Base-by-base conservation (phyloP, 139 green algal genomes). In the Haematococcus lacustris region DNA sequence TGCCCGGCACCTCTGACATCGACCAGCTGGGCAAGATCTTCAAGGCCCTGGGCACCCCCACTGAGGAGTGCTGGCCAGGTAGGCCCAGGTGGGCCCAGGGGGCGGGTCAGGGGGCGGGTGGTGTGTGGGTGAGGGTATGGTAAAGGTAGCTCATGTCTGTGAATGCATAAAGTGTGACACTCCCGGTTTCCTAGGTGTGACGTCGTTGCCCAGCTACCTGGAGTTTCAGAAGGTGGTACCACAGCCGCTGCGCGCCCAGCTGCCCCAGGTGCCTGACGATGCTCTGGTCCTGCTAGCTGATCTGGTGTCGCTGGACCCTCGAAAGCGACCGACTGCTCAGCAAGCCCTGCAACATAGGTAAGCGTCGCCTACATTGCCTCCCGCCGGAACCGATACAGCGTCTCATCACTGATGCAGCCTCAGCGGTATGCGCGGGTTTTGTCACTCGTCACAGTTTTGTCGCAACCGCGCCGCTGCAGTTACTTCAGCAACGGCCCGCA, bases 11-110 rank as follows among this genome's bases (percentile, higher is more conserved):
- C 39, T 85, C 63, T 5, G 92, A 96, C 76, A 86, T 96, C 33
- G 90, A 94, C 68, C 86, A 93, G 67, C 82, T 97, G 73, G 81
- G 82, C 32, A 90, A 90, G 69, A 86, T 97, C 9, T 97, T 95
- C 70, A 73, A 72, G 67, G 78, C 79, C 5, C 76, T 93, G 60
- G 91, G 90, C 28, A 96, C 88, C 3, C 91, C 91, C 0, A 89
- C 50, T 1, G 81, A 90, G 32, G 73, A 78, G 7, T 75, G 79
- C 26, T 96, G 90, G 91, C 88, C 81, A 23, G 91, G 84, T 39
- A 79, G 86, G 53, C 57, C 62, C 3, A 61, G 73, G 39, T 33
- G 69, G 62, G 40, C 33, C 6, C 33, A 21, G 3, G 6, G 26
- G 4, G n/a, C 3, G 34, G 28, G n/a, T 39, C 26, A 26, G 23